These are phyloP conservation scores for Hericium coralloides DNA, from an alignment of 768 basidiomycete species.

Conservation along the genomic window DNA sequence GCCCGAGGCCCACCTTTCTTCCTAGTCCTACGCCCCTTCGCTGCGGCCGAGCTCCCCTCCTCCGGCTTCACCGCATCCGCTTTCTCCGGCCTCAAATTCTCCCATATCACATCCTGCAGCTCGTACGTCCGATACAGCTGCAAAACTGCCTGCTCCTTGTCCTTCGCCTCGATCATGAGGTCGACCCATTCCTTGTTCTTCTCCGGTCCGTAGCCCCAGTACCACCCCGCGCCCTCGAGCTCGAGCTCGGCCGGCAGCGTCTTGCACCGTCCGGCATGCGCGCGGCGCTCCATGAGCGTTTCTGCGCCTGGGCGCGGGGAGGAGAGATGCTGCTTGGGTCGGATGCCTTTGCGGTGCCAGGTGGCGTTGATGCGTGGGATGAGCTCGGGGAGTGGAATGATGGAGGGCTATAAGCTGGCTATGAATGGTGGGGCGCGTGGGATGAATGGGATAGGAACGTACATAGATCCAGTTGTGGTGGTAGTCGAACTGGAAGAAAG, in stretches of 20 bases:
- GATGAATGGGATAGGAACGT: constrained; percentile 31
- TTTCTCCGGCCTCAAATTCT: constrained; percentile 24
- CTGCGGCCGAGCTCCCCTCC: neutral
- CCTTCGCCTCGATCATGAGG: constrained; percentile 90
- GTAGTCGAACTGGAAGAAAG: constrained; percentile 41
- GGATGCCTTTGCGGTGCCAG: constrained; percentile 69
- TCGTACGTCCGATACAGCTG: constrained; percentile 74
- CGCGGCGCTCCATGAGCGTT: constrained; percentile 76
- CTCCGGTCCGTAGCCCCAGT: neutral
- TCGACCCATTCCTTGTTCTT: constrained; percentile 32
- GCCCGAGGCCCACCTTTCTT: neutral
- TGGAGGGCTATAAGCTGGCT: constrained; percentile 20
- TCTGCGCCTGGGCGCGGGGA: constrained; percentile 83
- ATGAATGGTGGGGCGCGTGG: neutral
- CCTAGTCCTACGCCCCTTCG: neutral
- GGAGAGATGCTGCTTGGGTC: constrained; percentile 87
- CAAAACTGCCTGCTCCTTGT: constrained; percentile 90
- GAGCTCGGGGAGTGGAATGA: constrained; percentile 47
- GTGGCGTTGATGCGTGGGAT: constrained; percentile 70
- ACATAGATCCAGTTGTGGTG: constrained; percentile 69
- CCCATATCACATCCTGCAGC: constrained; percentile 54
- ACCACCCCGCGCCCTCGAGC: constrained; percentile 17
- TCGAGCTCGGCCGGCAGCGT: constrained; percentile 62
- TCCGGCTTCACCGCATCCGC: neutral
- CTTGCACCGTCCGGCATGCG: constrained; percentile 79